Evolutionary conservation across 2,329 filamentous ascomycete species (phyloP), one percentile per base, ranked within the genome.

Genomic region (Neocatenulostroma microsporum): DNA sequence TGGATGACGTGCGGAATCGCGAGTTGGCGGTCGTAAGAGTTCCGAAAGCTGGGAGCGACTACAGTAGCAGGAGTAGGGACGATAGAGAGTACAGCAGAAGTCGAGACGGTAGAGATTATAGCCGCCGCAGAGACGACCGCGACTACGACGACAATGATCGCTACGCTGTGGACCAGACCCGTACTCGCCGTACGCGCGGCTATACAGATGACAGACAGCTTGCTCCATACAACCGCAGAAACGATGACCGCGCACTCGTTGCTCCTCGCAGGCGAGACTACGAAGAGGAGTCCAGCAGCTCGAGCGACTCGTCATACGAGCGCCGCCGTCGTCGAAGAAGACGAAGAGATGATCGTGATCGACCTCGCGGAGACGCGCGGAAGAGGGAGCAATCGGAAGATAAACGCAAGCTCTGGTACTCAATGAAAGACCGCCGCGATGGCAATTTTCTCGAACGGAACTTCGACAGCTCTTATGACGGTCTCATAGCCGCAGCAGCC

Each of bases 381-480:
- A n/a, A n/a, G n/a, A n/a, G n/a, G n/a, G n/a, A n/a, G n/a, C 10
- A 33, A 8, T 8, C 41, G 32, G 21, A 29, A 26, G 40, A 49
- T 15, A 32, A 41, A n/a, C 24, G 28, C 9, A 34, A 15, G 4
- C 32, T 42, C 26, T 50, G 46, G 46, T 50, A 49, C 34, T 40
- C 35, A 21, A 25, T 21, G 21, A 45, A 44, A 17, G 14, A 35
- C 11, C 47, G 48, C 14, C 25, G 34, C n/a, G 47, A 51, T 11
- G 45, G 35, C 34, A 44, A 45, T 21, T 38, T 49, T 23, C n/a
- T 48, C 17, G 48, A 51, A 34, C 37, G 39, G 8, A 40, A 44
- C 27, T 48, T 51, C 31, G 48, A 51, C 34, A 37, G 39, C 11
- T 47, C 43, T 5, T 50, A 48, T 23, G 48, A 51, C 27, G 48